These are phyloP conservation scores for Claviceps pazoutovae DNA, from an alignment of 2,329 filamentous ascomycete species.

Conservation along the genomic window DNA sequence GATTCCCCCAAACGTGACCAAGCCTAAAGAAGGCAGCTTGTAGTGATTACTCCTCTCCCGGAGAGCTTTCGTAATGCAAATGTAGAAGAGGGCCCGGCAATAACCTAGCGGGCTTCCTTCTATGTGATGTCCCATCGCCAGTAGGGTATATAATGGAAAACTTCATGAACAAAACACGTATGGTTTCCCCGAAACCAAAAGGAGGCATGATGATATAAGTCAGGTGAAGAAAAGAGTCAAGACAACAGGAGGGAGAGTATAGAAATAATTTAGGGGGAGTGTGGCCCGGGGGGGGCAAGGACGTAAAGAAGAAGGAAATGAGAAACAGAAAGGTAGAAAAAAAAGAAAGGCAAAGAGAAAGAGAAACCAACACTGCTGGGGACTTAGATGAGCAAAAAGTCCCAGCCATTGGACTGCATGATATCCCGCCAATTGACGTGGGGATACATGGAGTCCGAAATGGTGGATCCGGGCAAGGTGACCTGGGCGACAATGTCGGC, in stretches of 20 bases:
- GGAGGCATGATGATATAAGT: not conserved
- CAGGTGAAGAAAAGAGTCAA: too few species aligned
- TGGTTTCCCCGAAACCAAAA: not conserved
- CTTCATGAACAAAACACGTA: conserved; percentile 8
- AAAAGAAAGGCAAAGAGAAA: conserved; percentile 12
- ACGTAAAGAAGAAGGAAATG: conserved; percentile 10
- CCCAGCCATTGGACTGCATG: conserved; percentile 84
- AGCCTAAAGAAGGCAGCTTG: too few species aligned
- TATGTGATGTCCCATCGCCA: conserved; percentile 19
- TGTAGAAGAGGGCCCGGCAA: conserved; percentile 3
- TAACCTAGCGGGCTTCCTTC: conserved; percentile 29
- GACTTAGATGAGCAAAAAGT: conserved; percentile 72
- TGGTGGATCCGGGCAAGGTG: conserved; percentile 22
- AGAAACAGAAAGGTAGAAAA: not conserved
- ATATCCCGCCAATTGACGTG: conserved; percentile 90
- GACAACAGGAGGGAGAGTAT: too few species aligned
- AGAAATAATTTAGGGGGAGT: not conserved
- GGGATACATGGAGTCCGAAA: conserved; percentile 31
- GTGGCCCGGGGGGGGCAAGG: not conserved
- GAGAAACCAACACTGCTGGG: conserved; percentile 2
- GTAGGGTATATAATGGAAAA: conserved; percentile 15
- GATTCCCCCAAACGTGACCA: too few species aligned
- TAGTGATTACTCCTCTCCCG: too few species aligned
- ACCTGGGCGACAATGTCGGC: conserved; percentile 40
- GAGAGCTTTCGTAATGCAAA: not conserved